A percentile compares a stretch with the other conserved stretches of the same genome.
phyloP scores from a whole-genome alignment of 1,284 basidiomycete species.

The Tremellales sp. region DNA sequence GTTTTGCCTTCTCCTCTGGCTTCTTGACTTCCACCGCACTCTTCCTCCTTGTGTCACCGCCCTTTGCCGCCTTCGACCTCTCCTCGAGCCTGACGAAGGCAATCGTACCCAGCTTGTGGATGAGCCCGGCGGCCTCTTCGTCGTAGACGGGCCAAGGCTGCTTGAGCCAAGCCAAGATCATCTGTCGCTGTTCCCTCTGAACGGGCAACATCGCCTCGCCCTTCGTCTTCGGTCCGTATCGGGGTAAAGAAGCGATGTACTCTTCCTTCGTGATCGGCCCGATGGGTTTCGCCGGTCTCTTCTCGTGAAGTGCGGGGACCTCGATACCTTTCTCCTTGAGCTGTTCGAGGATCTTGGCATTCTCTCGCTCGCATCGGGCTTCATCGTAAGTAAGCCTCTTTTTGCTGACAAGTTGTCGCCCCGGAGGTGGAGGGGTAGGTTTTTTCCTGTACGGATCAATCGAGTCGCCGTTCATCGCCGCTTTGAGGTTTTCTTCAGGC shows the following conservation, averaged over 20 bases:
- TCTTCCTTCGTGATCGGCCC: conserved; percentile 31
- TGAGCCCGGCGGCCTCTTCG: conserved; percentile 21
- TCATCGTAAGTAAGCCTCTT: conserved; percentile 25
- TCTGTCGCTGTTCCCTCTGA: conserved; percentile 29
- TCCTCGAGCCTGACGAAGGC: conserved; percentile 11
- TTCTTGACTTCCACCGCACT: conserved; percentile 8
- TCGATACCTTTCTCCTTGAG: conserved; percentile 7
- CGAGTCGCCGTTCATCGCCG: background rate
- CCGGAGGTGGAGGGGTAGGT: background rate
- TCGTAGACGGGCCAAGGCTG: conserved; percentile 31
- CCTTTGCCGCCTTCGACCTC: conserved; percentile 6
- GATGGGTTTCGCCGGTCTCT: conserved; percentile 7
- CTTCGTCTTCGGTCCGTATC: conserved; percentile 22
- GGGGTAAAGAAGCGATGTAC: conserved; percentile 17
- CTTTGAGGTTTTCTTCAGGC: conserved; percentile 20
- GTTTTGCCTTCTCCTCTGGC: conserved; percentile 4
- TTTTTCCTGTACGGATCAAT: conserved; percentile 6
- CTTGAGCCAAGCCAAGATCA: conserved; percentile 28
- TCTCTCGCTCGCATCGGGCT: conserved; percentile 27
- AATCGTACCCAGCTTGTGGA: conserved; percentile 11
- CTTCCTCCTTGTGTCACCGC: conserved; percentile 3
- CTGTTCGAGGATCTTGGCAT: conserved; percentile 21
- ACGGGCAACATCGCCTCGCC: conserved; percentile 17
- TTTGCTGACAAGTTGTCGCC: background rate
- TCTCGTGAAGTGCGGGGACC: background rate